These are phyloP conservation scores for Penicillium sclerotiorum DNA, from an alignment of 2,329 filamentous ascomycete genomes.

Conservation along the genomic window DNA sequence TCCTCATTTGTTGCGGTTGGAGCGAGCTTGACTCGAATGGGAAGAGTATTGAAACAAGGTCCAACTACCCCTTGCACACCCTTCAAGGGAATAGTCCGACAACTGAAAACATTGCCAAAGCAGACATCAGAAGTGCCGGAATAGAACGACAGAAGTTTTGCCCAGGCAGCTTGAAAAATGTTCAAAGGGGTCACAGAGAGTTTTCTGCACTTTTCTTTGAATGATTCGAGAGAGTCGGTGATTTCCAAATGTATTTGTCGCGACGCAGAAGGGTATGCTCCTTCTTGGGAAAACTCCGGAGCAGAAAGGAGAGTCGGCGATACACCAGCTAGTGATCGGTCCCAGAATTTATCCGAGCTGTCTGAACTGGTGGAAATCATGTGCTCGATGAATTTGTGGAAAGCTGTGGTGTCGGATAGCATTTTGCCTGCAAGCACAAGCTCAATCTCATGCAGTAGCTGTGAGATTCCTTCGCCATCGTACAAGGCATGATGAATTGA, in stretches of 20 bases:
- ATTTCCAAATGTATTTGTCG: slow-evolving; percentile 24
- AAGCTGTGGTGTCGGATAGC: slow-evolving; percentile 57
- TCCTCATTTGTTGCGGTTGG: slow-evolving; percentile 55
- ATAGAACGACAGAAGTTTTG: slow-evolving; percentile 61
- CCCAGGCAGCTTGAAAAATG: slow-evolving; percentile 73
- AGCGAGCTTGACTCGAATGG: slow-evolving; percentile 63
- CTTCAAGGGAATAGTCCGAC: slow-evolving; percentile 68
- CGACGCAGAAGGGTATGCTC: slow-evolving; percentile 12
- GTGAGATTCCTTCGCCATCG: slow-evolving; percentile 75
- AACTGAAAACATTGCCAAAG: slow-evolving; percentile 85
- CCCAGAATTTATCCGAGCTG: slow-evolving; percentile 68
- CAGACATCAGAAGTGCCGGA: slow-evolving; percentile 68
- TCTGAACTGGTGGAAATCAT: slow-evolving; percentile 55
- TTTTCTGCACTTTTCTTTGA: slow-evolving; percentile 56
- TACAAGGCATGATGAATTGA: slow-evolving; percentile 81
- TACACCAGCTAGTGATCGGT: slow-evolving; percentile 56
- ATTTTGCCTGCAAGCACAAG: slow-evolving; percentile 51
- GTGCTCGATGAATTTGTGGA: slow-evolving; percentile 65
- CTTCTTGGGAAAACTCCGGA: neutral
- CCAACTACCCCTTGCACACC: slow-evolving; percentile 74
- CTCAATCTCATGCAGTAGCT: slow-evolving; percentile 72
- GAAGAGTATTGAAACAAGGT: slow-evolving; percentile 90
- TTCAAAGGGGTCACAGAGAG: slow-evolving; percentile 66
- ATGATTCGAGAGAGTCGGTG: slow-evolving; percentile 43
- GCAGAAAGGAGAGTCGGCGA: slow-evolving; percentile 42